Percentiles rank a stretch among this genome's conserved stretches.
Conservation (phyloP, 2,329 filamentous ascomycete species). For the Xylaria sp. region DNA sequence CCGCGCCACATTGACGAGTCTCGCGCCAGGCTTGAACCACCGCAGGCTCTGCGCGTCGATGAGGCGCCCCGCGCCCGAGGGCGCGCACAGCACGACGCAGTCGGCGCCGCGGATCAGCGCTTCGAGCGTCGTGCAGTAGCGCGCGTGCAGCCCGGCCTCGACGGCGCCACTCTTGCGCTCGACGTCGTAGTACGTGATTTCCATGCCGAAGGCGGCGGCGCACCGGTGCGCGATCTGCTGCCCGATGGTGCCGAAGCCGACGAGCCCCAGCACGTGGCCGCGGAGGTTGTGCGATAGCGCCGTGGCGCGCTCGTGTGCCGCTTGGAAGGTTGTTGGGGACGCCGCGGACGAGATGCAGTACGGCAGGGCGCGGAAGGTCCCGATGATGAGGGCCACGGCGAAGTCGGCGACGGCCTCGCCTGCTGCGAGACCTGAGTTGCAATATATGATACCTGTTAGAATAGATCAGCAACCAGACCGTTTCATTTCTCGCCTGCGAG, state of each 20-base stretch:
- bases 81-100: slow-evolving; percentile 72
- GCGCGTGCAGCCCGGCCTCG: slow-evolving; percentile 57
- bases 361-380: slow-evolving; percentile 74
- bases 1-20: slow-evolving; percentile 74
- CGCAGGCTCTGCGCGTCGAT: slow-evolving; percentile 61
- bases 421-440: slow-evolving; percentile 76
- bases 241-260: slow-evolving; percentile 76
- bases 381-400: slow-evolving; percentile 74
- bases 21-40: slow-evolving; percentile 64
- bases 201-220: slow-evolving; percentile 71
- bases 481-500: not conserved
- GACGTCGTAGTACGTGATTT: slow-evolving; percentile 72
- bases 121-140: slow-evolving; percentile 63
- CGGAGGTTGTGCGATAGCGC: slow-evolving; percentile 72
- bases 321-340: slow-evolving; percentile 56
- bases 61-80: slow-evolving; percentile 59
- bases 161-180: slow-evolving; percentile 58
- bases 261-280: slow-evolving; percentile 69
- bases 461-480: not conserved
- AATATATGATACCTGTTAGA: slow-evolving; percentile 71
- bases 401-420: slow-evolving; percentile 80
- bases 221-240: slow-evolving; percentile 70
- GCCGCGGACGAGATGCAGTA: slow-evolving; percentile 71
- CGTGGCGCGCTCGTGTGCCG: slow-evolving; percentile 69
- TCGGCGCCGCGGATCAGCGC: slow-evolving; percentile 65